These are phyloP conservation scores for Inga laurina DNA, from an alignment of 306 rosid species.

Conservation along the genomic window DNA sequence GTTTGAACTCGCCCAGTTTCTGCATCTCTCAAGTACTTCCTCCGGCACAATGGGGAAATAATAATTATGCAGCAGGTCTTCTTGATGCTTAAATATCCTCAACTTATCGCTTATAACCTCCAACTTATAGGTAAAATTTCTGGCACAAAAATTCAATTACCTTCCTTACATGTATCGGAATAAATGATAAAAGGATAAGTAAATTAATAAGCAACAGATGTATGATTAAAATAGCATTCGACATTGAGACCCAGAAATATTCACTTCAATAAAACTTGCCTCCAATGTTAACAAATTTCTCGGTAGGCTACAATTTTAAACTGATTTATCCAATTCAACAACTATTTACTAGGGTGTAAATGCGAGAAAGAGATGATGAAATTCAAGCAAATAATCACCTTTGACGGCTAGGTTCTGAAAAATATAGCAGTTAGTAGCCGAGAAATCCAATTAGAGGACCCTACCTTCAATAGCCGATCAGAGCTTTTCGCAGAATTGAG, in stretches of 20 bases:
- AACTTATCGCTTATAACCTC: not conserved
- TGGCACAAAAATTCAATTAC: not conserved
- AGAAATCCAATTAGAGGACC: not conserved
- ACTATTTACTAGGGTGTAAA: not conserved
- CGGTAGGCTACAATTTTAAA: not conserved
- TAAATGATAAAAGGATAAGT: not conserved
- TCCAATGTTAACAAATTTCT: not conserved
- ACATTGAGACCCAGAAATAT: not conserved
- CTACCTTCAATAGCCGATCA: not conserved
- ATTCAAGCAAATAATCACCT: not conserved
- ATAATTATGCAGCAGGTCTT: constrained; percentile 2
- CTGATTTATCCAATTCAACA: not conserved
- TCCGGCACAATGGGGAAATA: not conserved
- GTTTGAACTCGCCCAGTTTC: constrained; percentile 88
- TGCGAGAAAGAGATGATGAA: not conserved
- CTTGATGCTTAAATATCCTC: not conserved
- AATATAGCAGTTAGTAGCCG: not conserved
- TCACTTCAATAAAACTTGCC: not conserved
- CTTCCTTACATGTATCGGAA: not conserved
- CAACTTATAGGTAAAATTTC: not conserved
- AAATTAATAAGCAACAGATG: not conserved
- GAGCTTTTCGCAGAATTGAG: not conserved
- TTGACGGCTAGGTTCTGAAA: not conserved
- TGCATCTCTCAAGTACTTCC: constrained; percentile 57
- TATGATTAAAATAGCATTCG: not conserved